Evolutionary conservation across 1,139 yeast species (phyloP).

Genomic region (Diutina scorzettiae): DNA sequence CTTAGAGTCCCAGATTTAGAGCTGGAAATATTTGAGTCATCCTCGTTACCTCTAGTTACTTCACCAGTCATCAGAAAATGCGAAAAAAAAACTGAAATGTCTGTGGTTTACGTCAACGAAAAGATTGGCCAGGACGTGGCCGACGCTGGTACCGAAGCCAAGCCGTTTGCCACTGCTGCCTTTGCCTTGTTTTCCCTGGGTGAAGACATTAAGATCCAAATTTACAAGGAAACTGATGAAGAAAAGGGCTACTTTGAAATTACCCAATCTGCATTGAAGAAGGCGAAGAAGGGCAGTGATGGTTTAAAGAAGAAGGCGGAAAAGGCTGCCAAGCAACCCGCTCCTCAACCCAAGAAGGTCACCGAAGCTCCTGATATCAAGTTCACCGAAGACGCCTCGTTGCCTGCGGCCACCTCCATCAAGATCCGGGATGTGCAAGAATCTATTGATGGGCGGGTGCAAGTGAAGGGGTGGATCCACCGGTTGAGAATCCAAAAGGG

Average conservation of each 20-base stretch:
- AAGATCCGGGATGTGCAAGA: conserved; percentile 49
- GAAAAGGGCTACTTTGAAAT: conserved; percentile 58
- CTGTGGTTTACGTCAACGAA: conserved; percentile 54
- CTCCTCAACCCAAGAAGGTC: conserved; percentile 50
- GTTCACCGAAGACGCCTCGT: conserved; percentile 57
- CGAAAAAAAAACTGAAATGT: too few species aligned
- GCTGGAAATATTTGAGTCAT: background rate
- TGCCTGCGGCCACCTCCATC: conserved; percentile 57
- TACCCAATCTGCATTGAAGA: conserved; percentile 87
- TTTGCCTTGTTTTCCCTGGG: conserved; percentile 49
- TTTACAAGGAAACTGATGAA: conserved; percentile 51
- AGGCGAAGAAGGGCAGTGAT: conserved; percentile 93
- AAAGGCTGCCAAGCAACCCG: conserved; percentile 59
- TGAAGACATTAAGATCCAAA: conserved; percentile 50
- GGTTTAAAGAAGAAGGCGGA: conserved; percentile 83
- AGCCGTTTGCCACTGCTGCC: conserved; percentile 77
- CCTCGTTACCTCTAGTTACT: background rate
- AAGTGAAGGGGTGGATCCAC: conserved; percentile 91
- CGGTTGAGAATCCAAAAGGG: conserved; percentile 91
- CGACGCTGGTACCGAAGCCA: conserved; percentile 47
- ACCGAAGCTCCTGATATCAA: conserved; percentile 67
- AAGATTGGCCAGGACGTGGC: conserved; percentile 52
- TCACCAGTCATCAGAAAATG: too few species aligned
- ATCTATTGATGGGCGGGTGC: conserved; percentile 50
- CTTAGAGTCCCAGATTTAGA: background rate